Evolutionary conservation across 2,329 filamentous ascomycete genomes (phyloP), one percentile per base, ranked within the genome.

Genomic region (Pseudocercospora fijiensis): DNA sequence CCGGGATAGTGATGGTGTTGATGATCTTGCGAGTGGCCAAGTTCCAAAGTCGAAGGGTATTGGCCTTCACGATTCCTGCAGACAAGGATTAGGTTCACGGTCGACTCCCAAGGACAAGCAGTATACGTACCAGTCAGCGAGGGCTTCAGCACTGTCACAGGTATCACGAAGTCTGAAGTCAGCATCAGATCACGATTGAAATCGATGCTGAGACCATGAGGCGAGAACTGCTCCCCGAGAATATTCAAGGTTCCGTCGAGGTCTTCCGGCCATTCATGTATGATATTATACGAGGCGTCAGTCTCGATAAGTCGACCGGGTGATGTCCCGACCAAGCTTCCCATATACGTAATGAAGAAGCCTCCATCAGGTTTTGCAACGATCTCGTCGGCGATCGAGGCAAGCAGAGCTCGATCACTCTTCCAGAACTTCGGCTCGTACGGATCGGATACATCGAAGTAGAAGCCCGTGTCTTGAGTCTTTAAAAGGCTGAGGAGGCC

Each of bases 281-380:
- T 85, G 72, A 88, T 86, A 75, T 87, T 82, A 67, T 84, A 85
- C 51, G 82, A 71, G 37, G 79, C 81, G 67, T 88, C 83, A 0
- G 85, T 88, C 77, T 88, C 86, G 47, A 88, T 78, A 0, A 88
- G 80, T 33, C 85, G 84, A 5, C 85, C 86, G 0, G 84, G 85
- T 0, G 82, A 81, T 8, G 84, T 86, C 16, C 85, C 85, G 0
- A 83, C 77, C 8, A 52, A 18, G 64, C 79, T 85, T 16, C 84
- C 84, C 85, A 86, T 86, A 74, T 86, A 86, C 2, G 85, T 86
- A 69, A 86, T 84, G 72, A 84, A 85, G 76, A 86, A 86, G 0
- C 84, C 84, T 67, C 84, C 85, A 24, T 86, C 85, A 10, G 85
- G 86, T 75, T 87, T 87, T 53, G 85, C 85, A 16, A 84, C 82